Base-by-base conservation (phyloP, 495 filamentous ascomycete species). In the Margaritispora aquatica region DNA sequence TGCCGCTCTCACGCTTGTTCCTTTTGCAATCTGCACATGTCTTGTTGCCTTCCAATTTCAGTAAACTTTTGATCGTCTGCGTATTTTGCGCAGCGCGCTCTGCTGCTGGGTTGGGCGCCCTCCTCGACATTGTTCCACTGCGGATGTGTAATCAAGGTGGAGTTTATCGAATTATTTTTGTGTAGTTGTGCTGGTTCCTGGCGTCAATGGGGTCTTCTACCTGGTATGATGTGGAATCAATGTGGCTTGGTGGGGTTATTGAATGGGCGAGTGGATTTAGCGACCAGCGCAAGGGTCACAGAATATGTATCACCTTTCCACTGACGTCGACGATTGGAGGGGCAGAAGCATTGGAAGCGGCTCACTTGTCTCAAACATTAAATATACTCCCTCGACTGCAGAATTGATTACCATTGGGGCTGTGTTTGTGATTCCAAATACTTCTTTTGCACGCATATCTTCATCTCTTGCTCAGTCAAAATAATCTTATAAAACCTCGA, bases 21-120 rank as follows among this genome's bases (percentile, higher is more conserved):
- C 89, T 84, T 79, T 98, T 98, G 81, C 94, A 98, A 69, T 98
- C 94, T 38, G 94, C 94, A 80, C 94, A 98, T 68, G 85, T 84
- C 76, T 97, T 97, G 76, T 98, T 98, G 57, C 80, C 72, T 66
- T 96, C 92, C 60, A 97, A 77, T 75, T 97, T 97, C 74, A 96
- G 73, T 58, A 98, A 80, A 64, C 75, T 88, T 76, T 97, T 97
- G 72, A 98, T 92, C 13, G 88, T 91, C 69, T 86, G 80, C 71
- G 88, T 85, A 74, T 97, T 97, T 69, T 91, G 88, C 56, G 90
- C 90, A 69, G 88, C 89, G 72, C 90, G 87, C 70, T 92, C 88
- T 56, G 89, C 87, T 60, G 82, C 84, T 56, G 86, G 82, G 69
- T 89, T 89, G n/a, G 82, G 78, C 23, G 78, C 75, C 68, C 94